phyloP scores from a whole-genome alignment of 2,329 filamentous ascomycete genomes.

The Epichloe uncinata region DNA sequence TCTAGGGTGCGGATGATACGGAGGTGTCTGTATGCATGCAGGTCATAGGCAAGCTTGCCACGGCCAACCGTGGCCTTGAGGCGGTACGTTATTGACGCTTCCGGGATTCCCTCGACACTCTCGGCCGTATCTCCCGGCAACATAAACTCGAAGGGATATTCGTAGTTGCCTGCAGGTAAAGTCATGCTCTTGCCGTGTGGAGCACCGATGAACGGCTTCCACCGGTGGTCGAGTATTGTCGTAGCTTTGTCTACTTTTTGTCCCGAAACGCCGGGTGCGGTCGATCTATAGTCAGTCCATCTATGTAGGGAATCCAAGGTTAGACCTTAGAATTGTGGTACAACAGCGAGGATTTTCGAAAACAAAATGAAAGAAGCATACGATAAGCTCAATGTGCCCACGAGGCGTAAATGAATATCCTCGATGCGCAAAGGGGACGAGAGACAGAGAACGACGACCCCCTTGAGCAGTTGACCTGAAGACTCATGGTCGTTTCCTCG shows the following conservation, averaged over 20 bases:
- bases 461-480: constrained; percentile 60
- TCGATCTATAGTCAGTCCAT: constrained; percentile 39
- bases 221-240: constrained; percentile 54
- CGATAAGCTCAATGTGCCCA: constrained; percentile 52
- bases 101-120: constrained; percentile 78
- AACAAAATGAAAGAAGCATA: constrained; percentile 27
- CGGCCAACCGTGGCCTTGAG: constrained; percentile 81
- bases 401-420: constrained; percentile 58
- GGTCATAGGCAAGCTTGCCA: constrained; percentile 78
- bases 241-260: constrained; percentile 45
- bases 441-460: constrained; percentile 60
- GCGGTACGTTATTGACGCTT: constrained; percentile 80
- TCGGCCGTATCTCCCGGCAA: constrained; percentile 64
- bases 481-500: constrained; percentile 64
- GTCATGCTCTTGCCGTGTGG: constrained; percentile 40
- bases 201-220: constrained; percentile 48
- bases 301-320: constrained; percentile 16
- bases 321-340: constrained; percentile 5
- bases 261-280: constrained; percentile 43
- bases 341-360: neutral
- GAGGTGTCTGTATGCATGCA: constrained; percentile 66
- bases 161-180: constrained; percentile 63
- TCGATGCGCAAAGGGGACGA: constrained; percentile 56
- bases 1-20: constrained; percentile 68
- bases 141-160: constrained; percentile 66